Evolutionary conservation across 78 protist species (phyloP), one percentile per base, ranked within the genome.

Genomic region (Cyanophora paradoxa): DNA sequence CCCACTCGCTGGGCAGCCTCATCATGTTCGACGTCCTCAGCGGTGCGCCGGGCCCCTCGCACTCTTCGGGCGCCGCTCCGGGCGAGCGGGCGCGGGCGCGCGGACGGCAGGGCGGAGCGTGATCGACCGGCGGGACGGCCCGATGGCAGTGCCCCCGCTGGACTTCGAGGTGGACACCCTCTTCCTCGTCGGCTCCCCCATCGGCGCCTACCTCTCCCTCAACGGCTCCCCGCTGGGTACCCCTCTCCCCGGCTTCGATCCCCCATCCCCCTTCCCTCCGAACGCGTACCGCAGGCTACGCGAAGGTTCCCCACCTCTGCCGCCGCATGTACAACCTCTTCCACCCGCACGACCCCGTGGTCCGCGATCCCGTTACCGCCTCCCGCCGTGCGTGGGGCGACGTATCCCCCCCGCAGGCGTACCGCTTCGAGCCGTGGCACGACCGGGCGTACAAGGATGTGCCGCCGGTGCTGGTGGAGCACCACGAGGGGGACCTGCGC

Each of bases 291-390:
- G 20, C 46, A 1, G 39, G 20, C 68, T 31, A n/a, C n/a, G n/a
- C 48, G 0, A 11, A 10, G 26, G 10, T 76, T 41, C 33, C 81
- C 81, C 28, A 76, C 41, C 20, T 71, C n/a, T n/a, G 78, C 41
- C 39, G 11, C 10, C 62, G 41, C 39, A 4, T 79, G 54, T 79
- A 61, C 46, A 79, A 79, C 64, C 28, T 79, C 24, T 79, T 69
- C 70, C 75, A 79, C 33, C 84, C 84, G 57, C 24, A 39, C 61
- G 83, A 70, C 22, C 83, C 83, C 28, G 71, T 79, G 33, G 84
- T n/a, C n/a, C n/a, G n/a, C n/a, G n/a, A n/a, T n/a, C n/a, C n/a
- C n/a, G n/a, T n/a, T n/a, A n/a, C n/a, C n/a, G n/a, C n/a, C n/a
- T n/a, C n/a, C n/a, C n/a, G n/a, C n/a, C n/a, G n/a, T n/a, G n/a